Base-by-base conservation (phyloP, 805 yeast genomes). In the Suhomyces sp. region DNA sequence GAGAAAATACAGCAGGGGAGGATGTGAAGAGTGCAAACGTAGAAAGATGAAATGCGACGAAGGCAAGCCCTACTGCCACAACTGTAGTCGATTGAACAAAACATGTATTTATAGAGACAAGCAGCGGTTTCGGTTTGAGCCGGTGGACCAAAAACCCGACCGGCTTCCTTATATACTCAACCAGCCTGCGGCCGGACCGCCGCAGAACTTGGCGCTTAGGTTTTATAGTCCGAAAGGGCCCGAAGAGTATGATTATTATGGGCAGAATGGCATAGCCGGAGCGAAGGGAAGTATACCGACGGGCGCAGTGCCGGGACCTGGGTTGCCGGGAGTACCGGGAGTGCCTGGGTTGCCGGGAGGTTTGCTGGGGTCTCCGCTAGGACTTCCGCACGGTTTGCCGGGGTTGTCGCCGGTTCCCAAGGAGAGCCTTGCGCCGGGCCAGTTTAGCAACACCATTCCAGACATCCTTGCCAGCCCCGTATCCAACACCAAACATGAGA, bases 41-140 rank as follows among this genome's bases (percentile, higher is more conserved):
- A 64, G 79, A 42, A 74, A 74, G 56, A 74, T 73, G 66, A 74
- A 74, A 56, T 74, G 79, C 54, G 79, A 74, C 57, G 79, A 74
- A 56, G 60, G 59, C 4, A 63, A 65, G 51, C 78, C 78, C 4
- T 59, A 50, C 44, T 74, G 79, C 56, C 45, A 53, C 55, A 71
- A 74, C 55, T 74, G 79, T 55, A 51, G 72, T 27, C 58, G 74
- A 23, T 62, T 73, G 36, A 64, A 61, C 42, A 73, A 72, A 52
- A 24, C 48, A 7, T 74, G 78, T 52, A 60, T 58, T 5, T 73
- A 72, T 45, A 59, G 54, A 19, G 41, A 44, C 9, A 60, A 54
- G 49, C 59, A 47, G 22, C 49, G 52, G 45, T 57, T 60, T 38
- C 36, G 50, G 27, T 44, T 49, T 42, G 53, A 49, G 13, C 24